Conservation (phyloP, 306 rosid species). For the Quercus agrifolia region DNA sequence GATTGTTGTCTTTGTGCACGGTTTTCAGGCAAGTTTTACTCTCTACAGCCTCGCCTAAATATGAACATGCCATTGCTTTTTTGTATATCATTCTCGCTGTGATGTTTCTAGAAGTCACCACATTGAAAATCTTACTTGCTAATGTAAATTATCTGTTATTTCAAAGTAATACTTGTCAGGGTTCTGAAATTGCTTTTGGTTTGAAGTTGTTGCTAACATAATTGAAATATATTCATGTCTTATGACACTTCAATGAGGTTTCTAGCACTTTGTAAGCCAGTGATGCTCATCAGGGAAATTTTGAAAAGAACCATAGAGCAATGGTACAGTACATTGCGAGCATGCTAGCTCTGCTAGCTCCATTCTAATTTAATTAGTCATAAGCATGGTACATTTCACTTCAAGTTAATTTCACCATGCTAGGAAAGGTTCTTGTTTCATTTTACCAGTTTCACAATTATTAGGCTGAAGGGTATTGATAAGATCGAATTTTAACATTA, state of each 20-base stretch:
- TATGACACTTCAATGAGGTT: background rate
- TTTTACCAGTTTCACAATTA: too few species aligned
- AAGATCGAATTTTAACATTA: too few species aligned
- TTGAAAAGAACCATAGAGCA: background rate
- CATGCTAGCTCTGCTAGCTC: background rate
- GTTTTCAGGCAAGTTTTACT: conserved; percentile 86
- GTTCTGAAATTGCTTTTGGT: background rate
- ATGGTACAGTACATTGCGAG: background rate
- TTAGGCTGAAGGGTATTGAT: too few species aligned
- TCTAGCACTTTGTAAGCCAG: background rate
- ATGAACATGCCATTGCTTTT: background rate
- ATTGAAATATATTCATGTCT: background rate
- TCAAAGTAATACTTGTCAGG: background rate
- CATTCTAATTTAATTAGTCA: background rate
- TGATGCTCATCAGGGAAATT: background rate
- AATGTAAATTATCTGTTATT: background rate
- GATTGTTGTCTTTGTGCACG: conserved; percentile 93
- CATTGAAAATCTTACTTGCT: too few species aligned
- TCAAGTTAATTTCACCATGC: background rate
- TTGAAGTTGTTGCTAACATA: background rate
- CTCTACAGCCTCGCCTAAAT: background rate
- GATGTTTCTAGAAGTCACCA: background rate
- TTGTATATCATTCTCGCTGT: background rate
- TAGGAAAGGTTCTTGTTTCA: too few species aligned
- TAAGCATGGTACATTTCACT: background rate